A percentile compares a stretch with the other conserved stretches of the same genome.
phyloP scores from a whole-genome alignment of 139 green algal genomes.

The Micractinium sp. region DNA sequence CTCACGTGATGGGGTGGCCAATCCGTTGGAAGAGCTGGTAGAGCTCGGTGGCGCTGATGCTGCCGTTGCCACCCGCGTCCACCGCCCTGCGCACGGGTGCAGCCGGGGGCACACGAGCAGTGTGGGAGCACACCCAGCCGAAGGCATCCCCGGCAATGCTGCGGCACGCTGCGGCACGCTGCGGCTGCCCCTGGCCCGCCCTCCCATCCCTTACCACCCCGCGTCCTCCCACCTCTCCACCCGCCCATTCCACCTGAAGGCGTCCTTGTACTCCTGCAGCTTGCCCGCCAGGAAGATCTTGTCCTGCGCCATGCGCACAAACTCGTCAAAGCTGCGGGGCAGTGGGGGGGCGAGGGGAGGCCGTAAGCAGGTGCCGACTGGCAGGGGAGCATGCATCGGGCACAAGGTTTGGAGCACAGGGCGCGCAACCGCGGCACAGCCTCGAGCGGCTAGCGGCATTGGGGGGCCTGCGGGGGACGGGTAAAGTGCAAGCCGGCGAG shows the following conservation, averaged over 20 bases:
- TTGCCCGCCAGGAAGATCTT: slow-evolving; percentile 75
- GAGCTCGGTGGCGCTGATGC: slow-evolving; percentile 50
- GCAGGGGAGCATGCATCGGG: too few relatives aligned
- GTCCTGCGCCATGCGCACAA: slow-evolving; percentile 46
- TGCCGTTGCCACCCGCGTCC: slow-evolving; percentile 57
- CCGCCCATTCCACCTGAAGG: slow-evolving; percentile 57
- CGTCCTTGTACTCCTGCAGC: slow-evolving; percentile 75
- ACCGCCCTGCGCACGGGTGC: slow-evolving; percentile 36
- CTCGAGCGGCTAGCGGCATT: too few relatives aligned
- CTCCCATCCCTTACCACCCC: too few relatives aligned
- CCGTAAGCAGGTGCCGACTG: neutral
- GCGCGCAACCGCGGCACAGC: too few relatives aligned
- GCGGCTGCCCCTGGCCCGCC: too few relatives aligned
- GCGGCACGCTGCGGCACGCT: too few relatives aligned
- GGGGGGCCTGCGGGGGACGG: too few relatives aligned
- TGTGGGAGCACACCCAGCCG: neutral
- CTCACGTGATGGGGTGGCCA: slow-evolving; percentile 40
- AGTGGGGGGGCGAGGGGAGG: neutral
- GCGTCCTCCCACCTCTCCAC: too few relatives aligned
- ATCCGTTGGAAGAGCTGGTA: slow-evolving; percentile 52
- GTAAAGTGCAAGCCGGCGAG: too few relatives aligned
- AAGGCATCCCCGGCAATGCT: neutral
- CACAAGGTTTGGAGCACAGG: too few relatives aligned
- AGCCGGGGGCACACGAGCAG: neutral
- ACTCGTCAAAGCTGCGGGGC: slow-evolving; percentile 37